Base-by-base conservation (phyloP, 148 eudicot genomes). In the Rhododendron ovatum region DNA sequence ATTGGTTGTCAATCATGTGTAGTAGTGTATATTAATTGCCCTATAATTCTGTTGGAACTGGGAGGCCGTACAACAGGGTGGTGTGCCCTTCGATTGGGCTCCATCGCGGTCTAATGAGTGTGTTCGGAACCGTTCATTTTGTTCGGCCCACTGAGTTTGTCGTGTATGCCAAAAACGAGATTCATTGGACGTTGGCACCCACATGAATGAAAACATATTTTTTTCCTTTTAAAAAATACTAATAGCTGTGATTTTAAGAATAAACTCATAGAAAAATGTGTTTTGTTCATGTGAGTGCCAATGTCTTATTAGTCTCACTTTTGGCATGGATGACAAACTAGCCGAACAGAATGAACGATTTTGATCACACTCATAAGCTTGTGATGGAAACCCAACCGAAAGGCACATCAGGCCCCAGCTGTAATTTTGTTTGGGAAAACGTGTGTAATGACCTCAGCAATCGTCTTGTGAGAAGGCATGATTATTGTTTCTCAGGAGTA, bases 1-100 rank as follows among this genome's bases (percentile, higher is more conserved):
- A 82, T 83, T 83, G 75, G 73, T 87, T 83, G 84, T 45, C 30
- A 41, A 61, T 78, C 2, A 74, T 87, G 77, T 33, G 30, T 45
- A 69, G 18, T 71, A 30, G 76, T 71, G 76, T 71, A 71, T 24
- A 69, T 22, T 26, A 50, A 50, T 50, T 50, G 47, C 22, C n/a
- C 41, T 39, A 43, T 18, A 76, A 78, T 8, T 76, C 67, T 78
- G 37, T 22, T 43, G 73, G 33, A 65, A n/a, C 30, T 65, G 73
- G 73, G 73, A 26, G 26, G 73, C 33, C 33, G 5, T n/a, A 26
- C 73, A 24, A 65, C 13, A 65, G 5, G 5, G 33, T 65, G 73
- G 33, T 65, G 73, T 65, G 30, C 24, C 63, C 63, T 57, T 57
- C 24, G 63, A 20, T 57, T 20, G 63, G 63, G 8, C 9, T 57